Evolutionary conservation across 495 filamentous ascomycete species (phyloP), one percentile per base, ranked within the genome.

Genomic region (Penicillium arizonense): DNA sequence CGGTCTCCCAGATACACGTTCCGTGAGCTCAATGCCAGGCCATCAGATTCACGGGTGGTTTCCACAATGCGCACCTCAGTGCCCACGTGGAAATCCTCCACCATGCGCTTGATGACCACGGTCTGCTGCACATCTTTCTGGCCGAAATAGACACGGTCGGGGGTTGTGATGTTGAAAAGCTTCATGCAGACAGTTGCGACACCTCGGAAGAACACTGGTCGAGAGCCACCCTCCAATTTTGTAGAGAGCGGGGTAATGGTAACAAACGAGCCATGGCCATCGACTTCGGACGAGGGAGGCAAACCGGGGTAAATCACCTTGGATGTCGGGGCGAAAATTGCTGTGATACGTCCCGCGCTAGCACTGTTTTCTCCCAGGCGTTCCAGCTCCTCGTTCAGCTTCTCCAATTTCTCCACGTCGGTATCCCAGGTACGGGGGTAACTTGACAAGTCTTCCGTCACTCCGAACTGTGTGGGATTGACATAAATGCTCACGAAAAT

Each of bases 41-140:
- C 94, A 69, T 94, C 90, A 2, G 65, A 43, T 52, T 95, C 91
- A n/a, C 94, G 77, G 35, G 81, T 68, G 2, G 94, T 98, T 4
- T 79, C 66, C 3, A 87, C 84, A 33, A 97, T 76, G 5, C 84
- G 74, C 1, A 97, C 83, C 39, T 90, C 80, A 3, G 82, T 87
- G 20, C 86, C 81, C n/a, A 97, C 61, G 64, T 88, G 86, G 56
- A 99, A 92, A 63, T 99, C 94, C 56, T 81, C 72, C 3, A 97
- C 88, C 83, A 99, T 81, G 7, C 88, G 81, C 67, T 81, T 83
- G 62, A 99, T 89, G 5, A 99, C 81, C 7, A 93, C 88, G 0
- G 90, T 95, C 73, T 99, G 94, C 71, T 99, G 94, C 14, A 97
- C 83, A 61, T 99, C 94, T 73, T 99, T 97, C 72, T 97, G 95